Conservation (phyloP, 225 moss, liverwort and hornwort genomes). For the Asterella californica region DNA sequence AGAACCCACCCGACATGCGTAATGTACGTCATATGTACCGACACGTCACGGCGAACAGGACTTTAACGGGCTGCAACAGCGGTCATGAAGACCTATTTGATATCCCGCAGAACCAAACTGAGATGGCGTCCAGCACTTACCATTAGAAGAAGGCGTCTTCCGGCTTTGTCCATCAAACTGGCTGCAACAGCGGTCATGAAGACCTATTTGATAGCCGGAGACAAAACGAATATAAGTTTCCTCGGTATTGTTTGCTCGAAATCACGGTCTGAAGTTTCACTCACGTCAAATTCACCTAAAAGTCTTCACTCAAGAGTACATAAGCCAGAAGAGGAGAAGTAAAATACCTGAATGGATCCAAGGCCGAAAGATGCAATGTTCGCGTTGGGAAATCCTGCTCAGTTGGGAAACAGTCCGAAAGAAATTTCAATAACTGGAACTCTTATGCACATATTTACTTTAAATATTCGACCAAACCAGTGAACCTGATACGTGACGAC, state of each 20-base stretch:
- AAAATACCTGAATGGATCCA: conserved; percentile 40
- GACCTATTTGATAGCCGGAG: conserved; percentile 29
- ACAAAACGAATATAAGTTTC: not conserved
- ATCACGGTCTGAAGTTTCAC: not conserved
- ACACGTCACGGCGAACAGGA: not conserved
- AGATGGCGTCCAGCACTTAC: conserved; percentile 12
- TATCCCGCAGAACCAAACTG: not conserved
- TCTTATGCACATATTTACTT: not conserved
- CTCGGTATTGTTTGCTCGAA: not conserved
- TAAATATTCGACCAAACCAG: too few relatives aligned
- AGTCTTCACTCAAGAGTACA: not conserved
- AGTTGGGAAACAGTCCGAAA: not conserved
- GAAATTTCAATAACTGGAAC: not conserved
- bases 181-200: conserved; percentile 47
- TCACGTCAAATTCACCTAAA: not conserved
- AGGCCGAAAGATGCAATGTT: conserved; percentile 40
- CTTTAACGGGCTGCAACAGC: too few relatives aligned
- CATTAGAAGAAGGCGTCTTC: conserved; percentile 50
- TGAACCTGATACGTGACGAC: not conserved
- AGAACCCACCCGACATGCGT: not conserved
- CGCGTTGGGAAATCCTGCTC: conserved; percentile 35
- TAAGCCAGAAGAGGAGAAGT: not conserved
- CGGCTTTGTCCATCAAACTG: conserved; percentile 52
- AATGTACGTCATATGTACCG: not conserved
- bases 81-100: too few relatives aligned